These are phyloP conservation scores for Tuber aestivum DNA, from an alignment of 495 filamentous ascomycete species.

Conservation along the genomic window DNA sequence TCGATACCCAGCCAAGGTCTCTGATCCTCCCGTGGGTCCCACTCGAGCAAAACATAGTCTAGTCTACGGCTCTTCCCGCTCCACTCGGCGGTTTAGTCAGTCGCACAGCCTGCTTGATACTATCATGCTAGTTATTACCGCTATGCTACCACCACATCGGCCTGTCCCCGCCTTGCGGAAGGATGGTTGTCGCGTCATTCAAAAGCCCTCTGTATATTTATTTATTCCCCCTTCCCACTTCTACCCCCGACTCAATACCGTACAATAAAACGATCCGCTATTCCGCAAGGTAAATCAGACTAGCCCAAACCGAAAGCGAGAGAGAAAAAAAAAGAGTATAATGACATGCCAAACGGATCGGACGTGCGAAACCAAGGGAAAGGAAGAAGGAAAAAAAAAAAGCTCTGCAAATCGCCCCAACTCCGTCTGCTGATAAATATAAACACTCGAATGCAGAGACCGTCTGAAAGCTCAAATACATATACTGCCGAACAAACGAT, in stretches of 20 bases:
- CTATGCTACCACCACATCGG: not conserved
- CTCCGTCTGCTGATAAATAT: not conserved
- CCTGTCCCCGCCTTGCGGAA: not conserved
- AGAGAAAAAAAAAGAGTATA: not conserved
- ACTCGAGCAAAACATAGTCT: not conserved
- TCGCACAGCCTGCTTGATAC: not conserved
- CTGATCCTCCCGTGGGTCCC: not conserved
- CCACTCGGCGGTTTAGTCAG: not conserved
- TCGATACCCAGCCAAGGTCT: not conserved
- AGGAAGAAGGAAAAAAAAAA: not conserved
- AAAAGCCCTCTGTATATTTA: not conserved
- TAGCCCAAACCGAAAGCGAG: not conserved
- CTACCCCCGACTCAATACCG: not conserved
- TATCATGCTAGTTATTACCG: not conserved
- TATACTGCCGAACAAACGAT: not conserved
- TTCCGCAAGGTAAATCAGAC: not conserved
- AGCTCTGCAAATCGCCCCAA: not conserved
- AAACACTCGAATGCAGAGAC: not conserved
- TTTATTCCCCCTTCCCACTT: not conserved
- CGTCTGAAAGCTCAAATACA: not conserved
- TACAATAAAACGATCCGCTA: not conserved
- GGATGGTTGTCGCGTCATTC: not conserved
- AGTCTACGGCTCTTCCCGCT: not conserved
- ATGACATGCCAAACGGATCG: not conserved
- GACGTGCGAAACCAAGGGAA: not conserved